Base-by-base conservation (phyloP, 495 filamentous ascomycete species). In the Penicillium mononematosum region DNA sequence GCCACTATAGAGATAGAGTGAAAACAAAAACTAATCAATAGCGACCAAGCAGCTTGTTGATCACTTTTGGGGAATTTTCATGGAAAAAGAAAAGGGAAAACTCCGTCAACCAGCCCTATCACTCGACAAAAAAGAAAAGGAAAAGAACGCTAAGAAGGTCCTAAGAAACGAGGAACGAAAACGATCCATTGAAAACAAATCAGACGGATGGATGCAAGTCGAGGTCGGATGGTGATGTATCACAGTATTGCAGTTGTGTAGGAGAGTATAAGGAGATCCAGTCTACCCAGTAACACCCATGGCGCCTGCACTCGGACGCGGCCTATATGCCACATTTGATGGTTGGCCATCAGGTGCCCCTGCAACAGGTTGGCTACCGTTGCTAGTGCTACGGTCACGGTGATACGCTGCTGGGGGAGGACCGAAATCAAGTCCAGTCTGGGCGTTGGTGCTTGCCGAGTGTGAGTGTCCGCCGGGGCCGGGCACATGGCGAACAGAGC, bases 401-500 rank as follows among this genome's bases (percentile, higher is more conserved):
- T 58, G 66, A 43, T 70, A 67, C 6, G 54, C 61, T 7, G 69
- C 46, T 11, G 63, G 64, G 9, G 64, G 61, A 25, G 70, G 62
- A 16, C 52, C 66, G 42, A 71, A 68, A 38, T 77, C 75, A 24
- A 62, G 52, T 6, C 64, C 69, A 45, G 65, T 62, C 41, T 69
- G 67, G 29, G 65, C 60, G 25, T 62, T 55, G 25, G 52, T 58
- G 27, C 71, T 75, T 19, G 62, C 51, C 0, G 74, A 72, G 60
- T 77, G 75, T 4, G 64, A 59, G 25, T 78, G 75, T 47, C 65
- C 68, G 27, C 69, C 68, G 8, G 84, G 82, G 9, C 85, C 87
- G 58, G 88, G 85, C 14, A 94, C 83, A 61, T 91, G 89, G 24
- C 88, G 83, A 24, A 88, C 91, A 29, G 87, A 91, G 55, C 81